phyloP scores from a whole-genome alignment of 2,329 filamentous ascomycete species.

The Hypoxylon sp. region DNA sequence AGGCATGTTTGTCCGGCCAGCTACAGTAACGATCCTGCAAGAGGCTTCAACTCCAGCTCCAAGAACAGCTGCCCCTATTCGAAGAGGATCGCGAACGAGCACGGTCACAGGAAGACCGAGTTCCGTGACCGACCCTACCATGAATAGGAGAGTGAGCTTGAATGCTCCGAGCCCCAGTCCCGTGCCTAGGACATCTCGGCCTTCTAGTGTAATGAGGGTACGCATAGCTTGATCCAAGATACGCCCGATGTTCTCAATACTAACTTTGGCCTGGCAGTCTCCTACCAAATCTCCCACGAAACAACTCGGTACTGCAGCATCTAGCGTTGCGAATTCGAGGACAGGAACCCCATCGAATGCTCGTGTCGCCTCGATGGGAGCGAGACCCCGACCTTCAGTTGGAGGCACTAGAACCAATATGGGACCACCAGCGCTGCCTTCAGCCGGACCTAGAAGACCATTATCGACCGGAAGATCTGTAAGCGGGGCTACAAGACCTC shows the following conservation, averaged over 20 bases:
- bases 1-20: constrained; percentile 88
- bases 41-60: constrained; percentile 62
- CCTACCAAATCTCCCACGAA: constrained; percentile 87
- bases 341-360: constrained; percentile 75
- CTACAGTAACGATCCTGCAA: constrained; percentile 73
- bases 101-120: constrained; percentile 60
- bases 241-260: constrained; percentile 16
- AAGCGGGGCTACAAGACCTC: constrained; percentile 56
- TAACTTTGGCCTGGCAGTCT: constrained; percentile 66
- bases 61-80: constrained; percentile 57
- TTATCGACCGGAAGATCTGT: constrained; percentile 58
- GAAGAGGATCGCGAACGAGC: constrained; percentile 56
- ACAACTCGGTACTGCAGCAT: constrained; percentile 70
- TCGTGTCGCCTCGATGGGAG: constrained; percentile 60
- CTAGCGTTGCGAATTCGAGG: constrained; percentile 72
- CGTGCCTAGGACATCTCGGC: constrained; percentile 68
- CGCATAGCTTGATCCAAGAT: constrained; percentile 49
- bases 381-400: constrained; percentile 70
- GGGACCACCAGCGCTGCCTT: constrained; percentile 73
- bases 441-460: constrained; percentile 61
- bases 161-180: constrained; percentile 82
- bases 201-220: constrained; percentile 71
- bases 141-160: constrained; percentile 75
- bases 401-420: constrained; percentile 73
- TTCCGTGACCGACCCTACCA: constrained; percentile 68